These are phyloP conservation scores for Adenanthera pavonina DNA, from an alignment of 306 rosid genomes.

Conservation along the genomic window DNA sequence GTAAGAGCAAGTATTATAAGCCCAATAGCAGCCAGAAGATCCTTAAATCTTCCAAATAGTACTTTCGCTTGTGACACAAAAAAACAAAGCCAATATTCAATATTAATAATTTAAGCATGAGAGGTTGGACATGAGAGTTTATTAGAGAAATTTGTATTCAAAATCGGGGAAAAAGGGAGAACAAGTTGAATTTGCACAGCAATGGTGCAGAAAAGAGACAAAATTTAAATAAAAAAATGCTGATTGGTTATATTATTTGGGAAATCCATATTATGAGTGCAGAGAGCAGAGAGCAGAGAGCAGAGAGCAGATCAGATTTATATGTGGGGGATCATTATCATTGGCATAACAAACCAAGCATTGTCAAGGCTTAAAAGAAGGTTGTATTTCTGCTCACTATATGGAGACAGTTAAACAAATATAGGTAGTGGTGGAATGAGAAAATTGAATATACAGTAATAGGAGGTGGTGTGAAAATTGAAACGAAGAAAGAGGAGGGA, in stretches of 20 bases:
- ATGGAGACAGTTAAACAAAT: too few relatives aligned
- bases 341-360: neutral
- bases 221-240: conserved; percentile 27
- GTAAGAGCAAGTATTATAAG: conserved; percentile 24
- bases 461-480: too few relatives aligned
- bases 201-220: conserved; percentile 40
- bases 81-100: conserved; percentile 21
- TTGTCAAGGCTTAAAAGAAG: neutral
- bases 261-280: neutral
- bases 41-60: conserved; percentile 30
- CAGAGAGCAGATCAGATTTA: neutral
- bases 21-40: neutral
- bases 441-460: too few relatives aligned
- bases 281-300: neutral
- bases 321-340: neutral
- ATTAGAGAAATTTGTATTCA: neutral
- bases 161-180: neutral
- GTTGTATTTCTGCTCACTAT: neutral
- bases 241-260: conserved; percentile 46
- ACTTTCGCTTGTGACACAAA: conserved; percentile 22
- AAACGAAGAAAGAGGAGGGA: neutral
- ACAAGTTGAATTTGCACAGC: neutral
- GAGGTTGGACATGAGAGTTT: conserved; percentile 38
- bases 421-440: too few relatives aligned
- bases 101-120: neutral